Evolutionary conservation across 2,329 filamentous ascomycete genomes (phyloP), one percentile per base, ranked within the genome.

Genomic region (Leptographium lundbergii): DNA sequence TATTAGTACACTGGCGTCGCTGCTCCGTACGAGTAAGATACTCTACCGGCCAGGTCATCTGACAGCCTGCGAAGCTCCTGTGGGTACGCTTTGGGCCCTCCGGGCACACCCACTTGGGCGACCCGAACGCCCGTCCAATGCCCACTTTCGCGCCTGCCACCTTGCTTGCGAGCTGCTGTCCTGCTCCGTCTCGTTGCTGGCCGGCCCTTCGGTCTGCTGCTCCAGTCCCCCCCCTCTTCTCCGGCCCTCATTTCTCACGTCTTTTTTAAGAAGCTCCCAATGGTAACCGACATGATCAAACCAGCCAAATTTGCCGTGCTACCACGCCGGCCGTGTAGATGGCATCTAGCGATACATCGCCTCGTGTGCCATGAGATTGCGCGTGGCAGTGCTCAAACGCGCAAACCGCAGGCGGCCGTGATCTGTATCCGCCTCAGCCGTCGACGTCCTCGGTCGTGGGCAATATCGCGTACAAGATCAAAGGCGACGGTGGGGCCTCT

Each of bases 41-140:
- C n/a, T n/a, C n/a, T n/a, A n/a, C n/a, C n/a, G n/a, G n/a, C 14
- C 2, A 45, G 42, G 19, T 34, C 53, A 42, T 14, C 34, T 36
- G 19, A 39, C 52, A 39, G 48, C 62, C 58, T 56, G 54, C 59
- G 59, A 25, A 62, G 62, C 62, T 63, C 55, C 32, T 62, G 62
- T 63, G 62, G 62, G 56, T 59, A 59, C 45, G 32, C 56, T 24
- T 24, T 50, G 47, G 24, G 24, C 47, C 47, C 17, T 39, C 36
- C 36, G 36, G 36, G 25, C 14, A 25, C 25, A 29, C 48, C 42
- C 25, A 29, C 25, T 29, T 25, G 25, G 47, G 14, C 48, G 48
- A 51, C 48, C 48, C 48, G 48, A 51, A 51, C 48, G 48, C 7
- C 48, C 48, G 48, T 51, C 29, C 19, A 29, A 25, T 17, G 24